These are phyloP conservation scores for Coemansia sp. DNA, from an alignment of 192 early-diverging fungal genomes.

Conservation along the genomic window DNA sequence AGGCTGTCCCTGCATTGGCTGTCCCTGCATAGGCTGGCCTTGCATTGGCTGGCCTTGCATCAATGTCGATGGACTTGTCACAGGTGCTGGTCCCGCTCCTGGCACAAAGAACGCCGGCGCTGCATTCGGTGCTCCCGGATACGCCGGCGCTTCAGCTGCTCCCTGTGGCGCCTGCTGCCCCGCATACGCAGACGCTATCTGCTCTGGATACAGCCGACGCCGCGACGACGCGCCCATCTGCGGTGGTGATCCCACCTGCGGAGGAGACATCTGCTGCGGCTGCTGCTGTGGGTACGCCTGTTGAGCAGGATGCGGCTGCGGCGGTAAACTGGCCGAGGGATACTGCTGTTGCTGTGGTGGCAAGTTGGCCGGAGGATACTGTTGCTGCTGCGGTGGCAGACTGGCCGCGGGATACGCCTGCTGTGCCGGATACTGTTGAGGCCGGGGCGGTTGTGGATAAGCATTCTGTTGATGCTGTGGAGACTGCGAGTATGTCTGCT, in stretches of 20 bases:
- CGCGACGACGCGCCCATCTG: conserved; percentile 17
- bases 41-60: too few relatives aligned
- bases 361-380: not conserved
- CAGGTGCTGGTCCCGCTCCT: too few relatives aligned
- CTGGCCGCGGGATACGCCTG: not conserved
- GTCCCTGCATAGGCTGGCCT: not conserved
- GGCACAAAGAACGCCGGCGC: too few relatives aligned
- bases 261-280: not conserved
- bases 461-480: not conserved
- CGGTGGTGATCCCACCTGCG: not conserved
- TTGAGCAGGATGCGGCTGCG: not conserved
- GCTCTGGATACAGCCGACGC: conserved; percentile 12
- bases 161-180: conserved; percentile 2
- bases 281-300: conserved; percentile 8
- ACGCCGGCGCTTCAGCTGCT: too few relatives aligned
- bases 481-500: conserved; percentile 5
- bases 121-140: too few relatives aligned
- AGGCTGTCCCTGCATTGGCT: not conserved
- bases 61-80: too few relatives aligned
- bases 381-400: not conserved
- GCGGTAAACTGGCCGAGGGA: not conserved
- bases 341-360: not conserved
- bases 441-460: not conserved
- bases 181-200: conserved; percentile 18
- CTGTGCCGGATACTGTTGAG: not conserved